Conservation (phyloP, 306 rosid species). For the Cucumis cinereus region DNA sequence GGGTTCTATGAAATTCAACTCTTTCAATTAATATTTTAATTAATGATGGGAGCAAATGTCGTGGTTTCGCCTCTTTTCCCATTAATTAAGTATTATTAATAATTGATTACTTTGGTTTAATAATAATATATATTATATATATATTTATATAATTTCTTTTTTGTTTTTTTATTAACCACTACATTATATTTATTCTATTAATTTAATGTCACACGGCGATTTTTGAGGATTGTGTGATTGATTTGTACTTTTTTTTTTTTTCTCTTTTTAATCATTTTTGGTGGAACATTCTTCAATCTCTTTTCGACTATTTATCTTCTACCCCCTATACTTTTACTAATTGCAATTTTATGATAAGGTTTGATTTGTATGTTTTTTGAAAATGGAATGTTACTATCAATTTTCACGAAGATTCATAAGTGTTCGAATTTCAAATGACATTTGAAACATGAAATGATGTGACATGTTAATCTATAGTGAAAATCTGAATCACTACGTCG, state of each 20-base stretch:
- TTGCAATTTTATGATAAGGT: background rate
- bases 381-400: too few relatives aligned
- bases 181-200: conserved; percentile 3
- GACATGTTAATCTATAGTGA: too few relatives aligned
- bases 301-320: background rate
- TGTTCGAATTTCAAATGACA: too few relatives aligned
- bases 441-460: too few relatives aligned
- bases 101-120: background rate
- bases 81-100: background rate
- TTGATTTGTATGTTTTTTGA: background rate
- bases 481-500: too few relatives aligned
- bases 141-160: too few relatives aligned
- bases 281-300: conserved; percentile 2
- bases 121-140: too few relatives aligned
- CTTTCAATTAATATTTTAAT: background rate
- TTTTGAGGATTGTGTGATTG: background rate
- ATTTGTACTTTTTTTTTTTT: background rate
- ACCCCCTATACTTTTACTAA: background rate
- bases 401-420: too few relatives aligned
- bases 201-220: conserved; percentile 5
- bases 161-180: background rate
- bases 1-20: background rate
- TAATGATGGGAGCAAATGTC: background rate
- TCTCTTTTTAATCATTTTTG: background rate
- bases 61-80: background rate